Evolutionary conservation across 179 eudicot genomes (phyloP).

Genomic region (Pouteria campechiana): DNA sequence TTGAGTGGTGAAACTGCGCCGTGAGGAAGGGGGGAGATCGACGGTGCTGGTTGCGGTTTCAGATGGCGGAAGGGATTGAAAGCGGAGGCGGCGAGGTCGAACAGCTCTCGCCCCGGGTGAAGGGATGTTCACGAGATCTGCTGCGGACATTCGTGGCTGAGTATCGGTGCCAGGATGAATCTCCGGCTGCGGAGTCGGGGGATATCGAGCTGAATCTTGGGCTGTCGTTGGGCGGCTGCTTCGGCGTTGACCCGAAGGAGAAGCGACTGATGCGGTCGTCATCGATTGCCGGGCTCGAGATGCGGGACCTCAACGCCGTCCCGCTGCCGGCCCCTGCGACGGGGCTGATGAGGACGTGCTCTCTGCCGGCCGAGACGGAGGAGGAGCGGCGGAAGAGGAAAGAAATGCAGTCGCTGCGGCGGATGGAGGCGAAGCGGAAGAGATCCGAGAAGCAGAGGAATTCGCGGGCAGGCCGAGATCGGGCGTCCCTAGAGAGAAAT

Average conservation of each 20-base stretch:
- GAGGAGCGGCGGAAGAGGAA: constrained; percentile 84
- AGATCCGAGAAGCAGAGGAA: constrained; percentile 45
- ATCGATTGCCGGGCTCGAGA: constrained; percentile 13
- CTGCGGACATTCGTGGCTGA: no score
- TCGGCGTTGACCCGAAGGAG: constrained; percentile 33
- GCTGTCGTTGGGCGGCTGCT: constrained; percentile 42
- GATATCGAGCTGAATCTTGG: constrained; percentile 37
- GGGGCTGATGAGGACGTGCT: constrained; percentile 36
- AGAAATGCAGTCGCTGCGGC: constrained; percentile 37
- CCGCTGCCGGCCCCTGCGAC: constrained; percentile 9
- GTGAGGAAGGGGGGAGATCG: no score
- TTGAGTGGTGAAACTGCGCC: no score
- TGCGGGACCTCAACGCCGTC: not conserved
- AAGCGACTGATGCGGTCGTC: constrained; percentile 25
- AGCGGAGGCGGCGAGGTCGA: no score
- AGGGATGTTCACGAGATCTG: no score
- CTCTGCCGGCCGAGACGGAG: constrained; percentile 59
- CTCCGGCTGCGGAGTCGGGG: no score
- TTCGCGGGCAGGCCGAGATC: constrained; percentile 2
- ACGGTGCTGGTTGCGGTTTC: no score
- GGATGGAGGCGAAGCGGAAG: constrained; percentile 49
- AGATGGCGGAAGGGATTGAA: no score
- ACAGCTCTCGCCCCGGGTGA: no score
- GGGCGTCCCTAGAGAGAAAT: no score
- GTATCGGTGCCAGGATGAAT: no score